phyloP scores from a whole-genome alignment of 371 early-diverging fungal species.

The Mucor racemosus region DNA sequence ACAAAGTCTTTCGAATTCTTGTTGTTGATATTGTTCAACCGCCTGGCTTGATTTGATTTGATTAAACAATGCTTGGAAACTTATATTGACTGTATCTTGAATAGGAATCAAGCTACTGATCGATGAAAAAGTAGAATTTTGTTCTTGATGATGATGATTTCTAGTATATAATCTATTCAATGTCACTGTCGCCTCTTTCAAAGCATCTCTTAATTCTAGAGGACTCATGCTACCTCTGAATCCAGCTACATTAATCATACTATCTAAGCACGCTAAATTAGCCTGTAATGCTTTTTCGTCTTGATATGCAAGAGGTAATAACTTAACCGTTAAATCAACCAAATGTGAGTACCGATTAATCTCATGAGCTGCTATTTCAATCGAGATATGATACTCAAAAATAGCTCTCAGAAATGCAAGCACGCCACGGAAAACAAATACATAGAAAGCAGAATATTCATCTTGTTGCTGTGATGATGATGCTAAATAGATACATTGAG shows the following conservation, averaged over 20 bases:
- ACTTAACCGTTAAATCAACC: slow-evolving; percentile 27
- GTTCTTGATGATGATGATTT: not conserved
- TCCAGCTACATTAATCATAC: slow-evolving; percentile 48
- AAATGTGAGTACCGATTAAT: slow-evolving; percentile 10
- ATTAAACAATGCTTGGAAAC: slow-evolving; percentile 36
- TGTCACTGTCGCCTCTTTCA: slow-evolving; percentile 25
- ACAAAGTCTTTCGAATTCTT: slow-evolving; percentile 42
- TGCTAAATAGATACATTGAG: slow-evolving; percentile 5
- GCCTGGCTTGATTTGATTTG: slow-evolving; percentile 27
- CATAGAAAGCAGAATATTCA: not conserved
- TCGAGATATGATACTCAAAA: slow-evolving; percentile 38
- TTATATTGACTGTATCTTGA: slow-evolving; percentile 33
- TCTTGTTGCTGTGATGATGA: not conserved
- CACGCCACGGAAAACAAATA: slow-evolving; percentile 35
- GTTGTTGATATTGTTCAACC: slow-evolving; percentile 30
- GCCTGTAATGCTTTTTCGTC: slow-evolving; percentile 23
- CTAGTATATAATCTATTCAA: slow-evolving; percentile 7
- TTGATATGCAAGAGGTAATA: slow-evolving; percentile 16
- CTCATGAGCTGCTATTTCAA: slow-evolving; percentile 31
- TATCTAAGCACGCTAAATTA: slow-evolving; percentile 38
- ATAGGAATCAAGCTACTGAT: not conserved
- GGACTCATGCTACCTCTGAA: slow-evolving; percentile 32
- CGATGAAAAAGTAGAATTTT: not conserved
- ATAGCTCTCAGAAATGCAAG: slow-evolving; percentile 35
- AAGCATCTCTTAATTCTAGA: slow-evolving; percentile 13